phyloP scores from a whole-genome alignment of 2,329 filamentous ascomycete genomes.

The Taxawa tesnikishii region DNA sequence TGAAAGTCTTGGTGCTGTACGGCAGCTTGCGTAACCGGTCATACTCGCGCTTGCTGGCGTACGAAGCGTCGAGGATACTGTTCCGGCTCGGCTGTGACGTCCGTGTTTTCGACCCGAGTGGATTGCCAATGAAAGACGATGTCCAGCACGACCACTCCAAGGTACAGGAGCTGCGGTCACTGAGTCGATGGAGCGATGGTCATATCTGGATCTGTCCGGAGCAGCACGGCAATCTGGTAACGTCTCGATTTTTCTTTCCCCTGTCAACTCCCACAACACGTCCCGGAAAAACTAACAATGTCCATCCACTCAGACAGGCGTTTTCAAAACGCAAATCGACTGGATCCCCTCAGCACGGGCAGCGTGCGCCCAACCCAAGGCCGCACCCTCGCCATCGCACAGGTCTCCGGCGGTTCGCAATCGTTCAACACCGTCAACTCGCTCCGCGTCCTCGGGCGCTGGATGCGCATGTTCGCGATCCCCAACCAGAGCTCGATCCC shows the following conservation, averaged over 20 bases:
- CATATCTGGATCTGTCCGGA: slow-evolving; percentile 56
- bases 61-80: slow-evolving; percentile 47
- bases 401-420: slow-evolving; percentile 53
- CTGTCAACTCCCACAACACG: no score
- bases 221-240: slow-evolving; percentile 51
- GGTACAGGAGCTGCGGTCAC: slow-evolving; percentile 49
- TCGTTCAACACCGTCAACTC: slow-evolving; percentile 57
- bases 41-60: slow-evolving; percentile 48
- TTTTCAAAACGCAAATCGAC: slow-evolving; percentile 61
- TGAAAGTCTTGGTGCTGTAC: slow-evolving; percentile 49
- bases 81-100: slow-evolving; percentile 55
- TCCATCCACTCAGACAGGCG: slow-evolving; percentile 41
- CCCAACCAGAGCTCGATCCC: slow-evolving; percentile 55
- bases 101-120: slow-evolving; percentile 46
- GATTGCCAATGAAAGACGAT: slow-evolving; percentile 52
- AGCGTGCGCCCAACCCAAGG: slow-evolving; percentile 55
- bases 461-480: slow-evolving; percentile 59
- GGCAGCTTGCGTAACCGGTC: slow-evolving; percentile 47
- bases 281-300: slow-evolving; percentile 5
- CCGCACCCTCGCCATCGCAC: slow-evolving; percentile 48
- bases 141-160: slow-evolving; percentile 44
- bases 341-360: slow-evolving; percentile 52
- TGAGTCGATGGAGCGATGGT: slow-evolving; percentile 53
- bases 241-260: slow-evolving; percentile 13
- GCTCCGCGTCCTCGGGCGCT: slow-evolving; percentile 52